Evolutionary conservation across 2,329 filamentous ascomycete species (phyloP).

Genomic region (Cryphonectria radicalis): DNA sequence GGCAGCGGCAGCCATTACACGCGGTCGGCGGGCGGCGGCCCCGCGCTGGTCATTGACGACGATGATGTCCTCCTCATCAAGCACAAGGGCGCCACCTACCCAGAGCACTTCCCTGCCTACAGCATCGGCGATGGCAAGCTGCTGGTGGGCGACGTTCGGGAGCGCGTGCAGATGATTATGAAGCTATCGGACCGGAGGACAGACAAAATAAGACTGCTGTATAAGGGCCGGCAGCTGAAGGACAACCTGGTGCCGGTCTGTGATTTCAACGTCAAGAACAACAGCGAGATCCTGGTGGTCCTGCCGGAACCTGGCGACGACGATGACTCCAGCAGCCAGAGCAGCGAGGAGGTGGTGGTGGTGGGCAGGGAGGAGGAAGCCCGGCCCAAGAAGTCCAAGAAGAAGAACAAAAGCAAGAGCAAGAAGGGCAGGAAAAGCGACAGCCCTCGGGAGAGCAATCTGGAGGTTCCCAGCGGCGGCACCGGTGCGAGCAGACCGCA

Average conservation of each 20-base stretch:
- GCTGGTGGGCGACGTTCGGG: conserved; percentile 66
- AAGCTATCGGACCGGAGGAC: conserved; percentile 59
- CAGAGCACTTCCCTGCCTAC: conserved; percentile 74
- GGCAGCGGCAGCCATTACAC: conserved; percentile 34
- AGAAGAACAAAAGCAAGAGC: conserved; percentile 46
- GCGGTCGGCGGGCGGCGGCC: conserved; percentile 30
- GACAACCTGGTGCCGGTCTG: conserved; percentile 61
- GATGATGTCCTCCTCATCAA: conserved; percentile 75
- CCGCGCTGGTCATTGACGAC: conserved; percentile 47
- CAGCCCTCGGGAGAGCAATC: conserved; percentile 51
- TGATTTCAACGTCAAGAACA: conserved; percentile 65
- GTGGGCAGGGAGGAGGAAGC: conserved; percentile 51
- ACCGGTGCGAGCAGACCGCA: conserved; percentile 43
- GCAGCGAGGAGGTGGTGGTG: conserved; percentile 49
- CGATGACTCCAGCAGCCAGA: conserved; percentile 43
- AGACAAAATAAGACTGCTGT: conserved; percentile 67
- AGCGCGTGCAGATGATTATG: conserved; percentile 70
- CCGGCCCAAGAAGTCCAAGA: conserved; percentile 43
- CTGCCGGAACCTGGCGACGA: conserved; percentile 55
- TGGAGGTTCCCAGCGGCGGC: conserved; percentile 42
- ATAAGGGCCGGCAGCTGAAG: conserved; percentile 74
- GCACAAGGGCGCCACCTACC: conserved; percentile 67
- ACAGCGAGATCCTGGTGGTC: conserved; percentile 64
- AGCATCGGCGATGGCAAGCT: conserved; percentile 76
- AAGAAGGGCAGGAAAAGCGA: conserved; percentile 48